Evolutionary conservation across 2,329 filamentous ascomycete genomes (phyloP), one percentile per base, ranked within the genome.

Genomic region (Talaromyces sp.): DNA sequence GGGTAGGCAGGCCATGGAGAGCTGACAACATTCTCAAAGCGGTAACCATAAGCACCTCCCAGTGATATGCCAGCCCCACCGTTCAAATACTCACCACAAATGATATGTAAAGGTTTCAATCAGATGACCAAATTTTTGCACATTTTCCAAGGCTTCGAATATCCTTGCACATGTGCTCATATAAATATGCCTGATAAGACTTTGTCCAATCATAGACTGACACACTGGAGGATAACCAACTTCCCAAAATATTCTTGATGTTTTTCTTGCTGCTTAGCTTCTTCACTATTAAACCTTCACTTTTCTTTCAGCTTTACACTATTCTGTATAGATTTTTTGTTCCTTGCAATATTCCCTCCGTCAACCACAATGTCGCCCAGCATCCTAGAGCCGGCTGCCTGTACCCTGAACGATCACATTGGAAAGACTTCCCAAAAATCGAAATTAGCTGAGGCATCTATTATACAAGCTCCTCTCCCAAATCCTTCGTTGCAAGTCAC

Each of bases 401-500:
- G 47, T 14, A 16, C 22, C 13, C 47, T 50, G 24, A 31, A 13
- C 47, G 47, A 27, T 14, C 47, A 50, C 47, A 50, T 50, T 50
- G 47, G 47, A 50, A 50, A 50, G 47, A 50, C 24, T 16, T 50
- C 47, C 6, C 47, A 50, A 50, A 31, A 31, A 11, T 50, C 47
- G 14, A 50, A n/a, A 27, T 0, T 7, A 8, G 47, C 27, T 14
- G 24, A 31, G 13, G 47, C 24, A 7, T 8, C 6, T 2, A 31
- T 50, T 7, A 31, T 50, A 50, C 22, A 50, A 31, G 10, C 47
- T 49, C 57, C 49, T 49, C 35, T 67, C n/a, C 67, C 71, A n/a
- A 88, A 87, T 69, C 85, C 85, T 5, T 85, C 84, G 2, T 76
- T 87, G 13, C 82, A 86, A 66, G 84, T 88, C 16, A 89, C 86